phyloP scores from a whole-genome alignment of 768 basidiomycete species.

The Plicaturopsis crispa region DNA sequence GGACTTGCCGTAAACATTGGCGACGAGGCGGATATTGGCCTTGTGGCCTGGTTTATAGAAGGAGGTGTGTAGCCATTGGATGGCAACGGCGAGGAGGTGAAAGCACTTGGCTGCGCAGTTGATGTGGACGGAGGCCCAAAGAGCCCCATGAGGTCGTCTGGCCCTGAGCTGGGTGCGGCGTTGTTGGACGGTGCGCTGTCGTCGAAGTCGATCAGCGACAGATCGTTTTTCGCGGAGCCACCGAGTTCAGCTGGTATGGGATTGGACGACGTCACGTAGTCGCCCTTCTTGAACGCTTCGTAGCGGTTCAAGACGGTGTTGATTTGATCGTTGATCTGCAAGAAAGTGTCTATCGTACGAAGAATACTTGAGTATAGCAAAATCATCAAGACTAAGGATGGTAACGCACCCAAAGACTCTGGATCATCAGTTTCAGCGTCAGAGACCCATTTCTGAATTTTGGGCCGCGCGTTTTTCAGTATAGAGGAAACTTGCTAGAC shows the following conservation, averaged over 20 bases:
- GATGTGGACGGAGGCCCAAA: slow-evolving; percentile 9
- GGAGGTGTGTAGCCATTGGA: slow-evolving; percentile 15
- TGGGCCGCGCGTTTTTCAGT: slow-evolving; percentile 77
- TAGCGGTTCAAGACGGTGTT: slow-evolving; percentile 88
- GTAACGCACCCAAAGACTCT: slow-evolving; percentile 71
- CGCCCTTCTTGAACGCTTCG: slow-evolving; percentile 90
- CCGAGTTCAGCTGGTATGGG: slow-evolving; percentile 60
- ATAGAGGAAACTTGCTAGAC: slow-evolving; percentile 83
- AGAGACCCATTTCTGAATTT: slow-evolving; percentile 96
- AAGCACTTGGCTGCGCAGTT: slow-evolving; percentile 10
- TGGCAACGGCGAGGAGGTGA: slow-evolving; percentile 19
- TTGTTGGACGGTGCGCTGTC: slow-evolving; percentile 29
- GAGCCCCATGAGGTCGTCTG: not conserved
- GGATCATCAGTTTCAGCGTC: slow-evolving; percentile 87
- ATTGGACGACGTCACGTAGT: slow-evolving; percentile 62
- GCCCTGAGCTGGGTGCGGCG: slow-evolving; percentile 8
- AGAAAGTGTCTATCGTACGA: slow-evolving; percentile 67
- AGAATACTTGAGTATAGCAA: slow-evolving; percentile 1
- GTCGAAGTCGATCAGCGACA: slow-evolving; percentile 76
- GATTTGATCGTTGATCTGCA: slow-evolving; percentile 97
- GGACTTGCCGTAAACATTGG: slow-evolving; percentile 5
- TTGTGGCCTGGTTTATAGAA: slow-evolving; percentile 19
- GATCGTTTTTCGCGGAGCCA: slow-evolving; percentile 21
- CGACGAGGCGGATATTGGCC: slow-evolving; percentile 12
- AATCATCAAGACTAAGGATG: not conserved